Conservation (phyloP, 805 yeast species). For the Cyberlindnera bimundalis region DNA sequence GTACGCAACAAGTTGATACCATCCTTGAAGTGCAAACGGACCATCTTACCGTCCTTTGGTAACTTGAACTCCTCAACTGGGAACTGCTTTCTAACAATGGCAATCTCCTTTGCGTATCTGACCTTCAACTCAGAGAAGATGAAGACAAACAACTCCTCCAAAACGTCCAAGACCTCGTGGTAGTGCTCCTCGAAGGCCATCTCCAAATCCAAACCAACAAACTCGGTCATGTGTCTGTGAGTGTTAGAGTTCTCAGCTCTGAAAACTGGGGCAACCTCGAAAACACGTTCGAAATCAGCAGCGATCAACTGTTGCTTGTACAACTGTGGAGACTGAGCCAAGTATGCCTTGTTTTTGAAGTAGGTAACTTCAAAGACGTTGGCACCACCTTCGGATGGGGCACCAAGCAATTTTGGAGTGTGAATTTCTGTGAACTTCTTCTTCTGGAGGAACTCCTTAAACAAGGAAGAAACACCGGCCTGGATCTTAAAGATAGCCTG, state of each 20-base stretch:
- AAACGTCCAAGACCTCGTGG: slow-evolving; percentile 74
- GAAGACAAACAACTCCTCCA: slow-evolving; percentile 76
- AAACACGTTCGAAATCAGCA: slow-evolving; percentile 95
- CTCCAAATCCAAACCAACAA: slow-evolving; percentile 95
- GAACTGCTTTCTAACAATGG: slow-evolving; percentile 85
- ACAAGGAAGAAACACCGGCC: slow-evolving; percentile 81
- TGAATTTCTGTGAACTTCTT: slow-evolving; percentile 86
- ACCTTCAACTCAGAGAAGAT: slow-evolving; percentile 80
- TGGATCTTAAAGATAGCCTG: slow-evolving; percentile 96
- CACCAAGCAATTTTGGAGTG: slow-evolving; percentile 92
- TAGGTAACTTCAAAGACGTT: slow-evolving; percentile 92
- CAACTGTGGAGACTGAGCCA: slow-evolving; percentile 98
- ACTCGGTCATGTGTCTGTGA: slow-evolving; percentile 99
- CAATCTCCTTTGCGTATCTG: slow-evolving; percentile 82
- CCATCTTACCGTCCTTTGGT: slow-evolving; percentile 93
- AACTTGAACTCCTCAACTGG: slow-evolving; percentile 97
- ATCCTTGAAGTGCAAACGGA: slow-evolving; percentile 82
- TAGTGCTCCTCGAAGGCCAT: slow-evolving; percentile 98
- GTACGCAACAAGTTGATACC: slow-evolving; percentile 85
- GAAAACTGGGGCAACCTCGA: slow-evolving; percentile 96
- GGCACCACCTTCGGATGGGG: slow-evolving; percentile 97
- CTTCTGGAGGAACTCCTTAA: slow-evolving; percentile 77
- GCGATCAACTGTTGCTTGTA: slow-evolving; percentile 98
- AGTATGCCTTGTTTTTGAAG: slow-evolving; percentile 87
- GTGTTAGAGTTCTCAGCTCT: slow-evolving; percentile 99